A percentile compares a stretch with the other conserved stretches of the same genome.
Conservation (phyloP, 345 rosid species). For the Bruguiera gymnorhiza region DNA sequence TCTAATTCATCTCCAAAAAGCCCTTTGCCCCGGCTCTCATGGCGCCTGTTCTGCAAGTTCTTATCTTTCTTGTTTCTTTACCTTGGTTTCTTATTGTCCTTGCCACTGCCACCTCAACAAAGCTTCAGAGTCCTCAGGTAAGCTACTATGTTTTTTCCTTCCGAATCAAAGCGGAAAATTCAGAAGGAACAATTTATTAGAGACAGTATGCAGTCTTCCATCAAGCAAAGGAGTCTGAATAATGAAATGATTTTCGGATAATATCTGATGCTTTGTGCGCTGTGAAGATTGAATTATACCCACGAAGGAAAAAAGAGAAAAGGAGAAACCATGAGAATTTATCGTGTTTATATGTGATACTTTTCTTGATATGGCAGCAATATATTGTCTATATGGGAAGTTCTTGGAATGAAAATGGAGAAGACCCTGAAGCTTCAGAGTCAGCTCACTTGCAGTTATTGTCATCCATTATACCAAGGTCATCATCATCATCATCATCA, state of each 20-base stretch:
- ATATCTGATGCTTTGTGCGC: no score
- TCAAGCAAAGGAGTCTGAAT: no score
- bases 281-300: no score
- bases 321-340: background rate
- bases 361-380: constrained; percentile 26
- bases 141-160: background rate
- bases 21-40: constrained; percentile 12
- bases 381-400: constrained; percentile 77
- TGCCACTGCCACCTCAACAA: constrained; percentile 19
- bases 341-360: background rate
- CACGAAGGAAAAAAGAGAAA: no score
- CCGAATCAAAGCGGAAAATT: background rate
- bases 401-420: constrained; percentile 25
- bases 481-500: background rate
- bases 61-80: constrained; percentile 20
- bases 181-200: no score
- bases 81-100: constrained; percentile 8
- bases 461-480: constrained; percentile 53
- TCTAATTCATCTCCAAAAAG: background rate
- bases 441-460: constrained; percentile 43
- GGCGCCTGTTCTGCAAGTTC: constrained; percentile 32
- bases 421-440: constrained; percentile 24
- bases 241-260: no score
- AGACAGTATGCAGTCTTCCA: no score
- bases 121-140: constrained; percentile 34